Conservation (phyloP, 495 filamentous ascomycete genomes). For the Talaromyces nanjingensis region DNA sequence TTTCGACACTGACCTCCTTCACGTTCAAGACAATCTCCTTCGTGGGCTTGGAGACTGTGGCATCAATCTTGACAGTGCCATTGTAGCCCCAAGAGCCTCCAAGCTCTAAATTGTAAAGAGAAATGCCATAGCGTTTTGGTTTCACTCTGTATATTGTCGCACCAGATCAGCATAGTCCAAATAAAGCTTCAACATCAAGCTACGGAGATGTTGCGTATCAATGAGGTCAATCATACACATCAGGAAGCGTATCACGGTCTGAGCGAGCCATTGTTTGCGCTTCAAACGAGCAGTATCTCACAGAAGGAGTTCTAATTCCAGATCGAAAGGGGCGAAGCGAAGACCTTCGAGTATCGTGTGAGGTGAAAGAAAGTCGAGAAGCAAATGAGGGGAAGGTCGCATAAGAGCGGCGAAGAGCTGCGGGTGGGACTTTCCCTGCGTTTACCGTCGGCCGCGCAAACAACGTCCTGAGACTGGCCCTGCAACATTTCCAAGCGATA, state of each 20-base stretch:
- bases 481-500: not conserved
- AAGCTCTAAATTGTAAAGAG: slow-evolving; percentile 71
- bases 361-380: not conserved
- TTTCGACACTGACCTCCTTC: slow-evolving; percentile 37
- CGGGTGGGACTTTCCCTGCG: slow-evolving; percentile 3
- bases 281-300: slow-evolving; percentile 32
- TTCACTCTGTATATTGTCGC: slow-evolving; percentile 51
- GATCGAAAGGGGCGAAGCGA: not conserved
- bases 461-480: not conserved
- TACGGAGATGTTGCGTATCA: not conserved
- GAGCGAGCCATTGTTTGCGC: slow-evolving; percentile 37
- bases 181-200: not conserved
- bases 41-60: slow-evolving; percentile 53
- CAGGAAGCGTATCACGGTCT: slow-evolving; percentile 47
- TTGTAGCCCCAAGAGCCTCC: slow-evolving; percentile 70
- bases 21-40: slow-evolving; percentile 70
- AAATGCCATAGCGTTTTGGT: slow-evolving; percentile 78
- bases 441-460: slow-evolving; percentile 5
- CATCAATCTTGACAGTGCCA: slow-evolving; percentile 62
- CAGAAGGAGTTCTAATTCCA: slow-evolving; percentile 3
- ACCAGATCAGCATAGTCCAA: not conserved
- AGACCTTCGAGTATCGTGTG: not conserved
- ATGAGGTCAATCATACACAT: slow-evolving; percentile 31
- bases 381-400: not conserved
- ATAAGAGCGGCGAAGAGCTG: not conserved